Percentiles rank a stretch among this genome's conserved stretches.
Conservation (phyloP, 371 early-diverging fungal genomes). For the Mortierella sp. region DNA sequence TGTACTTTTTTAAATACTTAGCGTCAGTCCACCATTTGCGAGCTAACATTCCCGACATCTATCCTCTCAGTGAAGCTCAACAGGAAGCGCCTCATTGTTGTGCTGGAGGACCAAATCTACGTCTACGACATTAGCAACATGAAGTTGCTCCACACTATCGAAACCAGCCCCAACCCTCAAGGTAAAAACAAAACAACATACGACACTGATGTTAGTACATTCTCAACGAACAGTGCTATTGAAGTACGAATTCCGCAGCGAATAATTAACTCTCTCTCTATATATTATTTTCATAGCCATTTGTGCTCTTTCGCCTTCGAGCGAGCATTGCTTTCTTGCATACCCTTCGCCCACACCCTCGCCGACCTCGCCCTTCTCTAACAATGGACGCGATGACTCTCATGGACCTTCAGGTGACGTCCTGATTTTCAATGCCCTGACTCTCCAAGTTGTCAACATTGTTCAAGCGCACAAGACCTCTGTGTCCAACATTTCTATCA, state of each 20-base stretch:
- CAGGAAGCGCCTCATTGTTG: constrained; percentile 91
- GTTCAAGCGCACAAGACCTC: constrained; percentile 96
- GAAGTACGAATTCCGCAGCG: not conserved
- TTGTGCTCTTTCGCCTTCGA: constrained; percentile 93
- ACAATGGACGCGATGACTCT: constrained; percentile 43
- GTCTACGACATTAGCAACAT: constrained; percentile 96
- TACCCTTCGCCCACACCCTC: constrained; percentile 85
- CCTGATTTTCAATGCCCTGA: constrained; percentile 89
- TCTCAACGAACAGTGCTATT: not conserved
- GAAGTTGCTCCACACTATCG: constrained; percentile 95
- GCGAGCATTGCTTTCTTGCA: constrained; percentile 94
- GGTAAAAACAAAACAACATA: constrained; percentile 64
- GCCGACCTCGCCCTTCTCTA: constrained; percentile 66
- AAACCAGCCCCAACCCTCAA: constrained; percentile 92
- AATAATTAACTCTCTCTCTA: not conserved
- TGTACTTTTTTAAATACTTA: constrained; percentile 34
- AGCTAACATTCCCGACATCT: constrained; percentile 93
- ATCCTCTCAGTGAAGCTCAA: constrained; percentile 96
- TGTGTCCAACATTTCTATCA: constrained; percentile 87
- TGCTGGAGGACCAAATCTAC: constrained; percentile 93
- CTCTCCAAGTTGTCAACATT: constrained; percentile 89
- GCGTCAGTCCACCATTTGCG: constrained; percentile 97
- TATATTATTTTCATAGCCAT: constrained; percentile 70
- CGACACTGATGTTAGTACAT: not conserved
- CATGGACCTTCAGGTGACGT: constrained; percentile 83